Evolutionary conservation across 352 stramenopile species (phyloP), one percentile per base, ranked within the genome.

Genomic region (Poterioochromonas sp.): DNA sequence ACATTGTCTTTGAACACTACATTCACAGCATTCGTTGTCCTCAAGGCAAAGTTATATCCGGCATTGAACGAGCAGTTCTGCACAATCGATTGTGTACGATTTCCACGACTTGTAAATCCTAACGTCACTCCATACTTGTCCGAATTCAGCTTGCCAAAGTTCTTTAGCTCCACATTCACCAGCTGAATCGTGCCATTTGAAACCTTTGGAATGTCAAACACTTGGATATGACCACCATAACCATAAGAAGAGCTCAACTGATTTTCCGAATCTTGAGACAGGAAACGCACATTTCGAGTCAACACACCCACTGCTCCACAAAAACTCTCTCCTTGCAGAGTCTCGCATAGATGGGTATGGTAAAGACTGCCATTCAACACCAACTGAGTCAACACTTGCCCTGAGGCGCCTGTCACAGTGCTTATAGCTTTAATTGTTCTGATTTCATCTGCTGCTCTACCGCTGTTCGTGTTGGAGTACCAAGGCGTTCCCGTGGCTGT

Each of bases 81-180:
- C 22, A 76, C 65, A n/a, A n/a, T n/a, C 8, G 32, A 47, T 32
- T 11, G 39, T 32, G 54, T 5, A 49, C 20, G 29, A 49, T 37
- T n/a, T 32, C 2, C 8, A 58, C 54, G 40, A 20, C 18, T 12
- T 20, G 18, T 18, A 29, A 54, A 39, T 39, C 5, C 29, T 2
- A 76, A 35, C 22, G 40, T 39, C 1, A 76, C 29, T 20, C 34
- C 65, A 40, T 76, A 76, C 34, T 58, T 32, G 39, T 76, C 65
- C 1, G 65, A 76, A 60, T 76, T 76, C 40, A 76, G 1, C 29
- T 76, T 53, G 12, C 65, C 65, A 12, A 76, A 58, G 39, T 76
- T 76, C 11, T 34, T 76, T 12, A 76, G 29, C 41, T 76, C 65
- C 2, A 76, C 65, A 29, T 58, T 58, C 2, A 2, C 29, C 2